A percentile compares a stretch with the other conserved stretches of the same genome.
Evolutionary conservation across 1,139 yeast species (phyloP).

Genomic region (Suhomyces maxii): DNA sequence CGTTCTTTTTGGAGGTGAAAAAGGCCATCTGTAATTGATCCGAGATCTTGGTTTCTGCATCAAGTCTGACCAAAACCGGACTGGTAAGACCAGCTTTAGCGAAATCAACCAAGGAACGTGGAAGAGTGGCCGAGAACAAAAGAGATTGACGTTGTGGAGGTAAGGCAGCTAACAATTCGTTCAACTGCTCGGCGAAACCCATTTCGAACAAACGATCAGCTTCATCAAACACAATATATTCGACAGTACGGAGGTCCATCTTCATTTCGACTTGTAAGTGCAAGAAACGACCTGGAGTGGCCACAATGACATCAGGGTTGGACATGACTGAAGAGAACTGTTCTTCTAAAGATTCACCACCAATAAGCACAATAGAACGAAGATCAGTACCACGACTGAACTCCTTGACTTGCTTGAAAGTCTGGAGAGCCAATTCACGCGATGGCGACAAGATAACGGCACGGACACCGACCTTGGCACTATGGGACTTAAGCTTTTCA

Average conservation of each 20-base stretch:
- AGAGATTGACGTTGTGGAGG: constrained; percentile 85
- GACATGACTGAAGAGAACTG: constrained; percentile 91
- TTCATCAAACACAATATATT: constrained; percentile 94
- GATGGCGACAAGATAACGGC: constrained; percentile 90
- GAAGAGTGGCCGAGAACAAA: constrained; percentile 92
- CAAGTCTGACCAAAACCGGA: constrained; percentile 89
- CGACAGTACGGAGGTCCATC: constrained; percentile 76
- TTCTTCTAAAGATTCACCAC: constrained; percentile 97
- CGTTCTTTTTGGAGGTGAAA: constrained; percentile 75
- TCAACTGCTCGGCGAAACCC: constrained; percentile 95
- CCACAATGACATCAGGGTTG: constrained; percentile 92
- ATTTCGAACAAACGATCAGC: constrained; percentile 96
- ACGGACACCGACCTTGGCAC: constrained; percentile 86
- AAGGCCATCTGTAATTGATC: constrained; percentile 91
- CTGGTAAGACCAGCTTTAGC: constrained; percentile 94
- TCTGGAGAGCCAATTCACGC: constrained; percentile 92
- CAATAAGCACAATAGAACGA: constrained; percentile 77
- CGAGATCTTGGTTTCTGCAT: constrained; percentile 86
- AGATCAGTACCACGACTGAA: constrained; percentile 83
- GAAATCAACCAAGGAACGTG: constrained; percentile 87
- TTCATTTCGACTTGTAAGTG: constrained; percentile 96
- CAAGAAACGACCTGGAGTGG: constrained; percentile 96
- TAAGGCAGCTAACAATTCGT: constrained; percentile 80
- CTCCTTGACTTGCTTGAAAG: constrained; percentile 84
- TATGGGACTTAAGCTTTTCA: constrained; percentile 78